Evolutionary conservation across 2,329 filamentous ascomycete genomes (phyloP).

Genomic region (Colletotrichum spinosum): DNA sequence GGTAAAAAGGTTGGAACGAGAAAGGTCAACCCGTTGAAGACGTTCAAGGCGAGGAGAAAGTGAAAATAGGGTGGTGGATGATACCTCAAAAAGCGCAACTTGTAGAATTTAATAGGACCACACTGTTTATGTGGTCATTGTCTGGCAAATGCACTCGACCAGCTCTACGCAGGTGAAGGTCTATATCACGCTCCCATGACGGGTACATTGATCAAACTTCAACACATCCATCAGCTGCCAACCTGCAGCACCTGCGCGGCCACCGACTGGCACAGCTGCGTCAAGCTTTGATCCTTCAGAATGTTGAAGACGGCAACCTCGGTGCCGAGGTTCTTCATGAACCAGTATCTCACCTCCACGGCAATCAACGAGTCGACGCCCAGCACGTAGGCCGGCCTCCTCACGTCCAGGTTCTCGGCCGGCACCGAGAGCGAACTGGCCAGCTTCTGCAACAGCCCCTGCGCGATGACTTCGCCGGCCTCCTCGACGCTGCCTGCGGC

Average conservation of each 20-base stretch:
- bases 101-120: slow-evolving; percentile 21
- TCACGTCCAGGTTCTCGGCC: slow-evolving; percentile 13
- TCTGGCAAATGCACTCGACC: too few species aligned
- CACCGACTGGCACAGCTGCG: slow-evolving; percentile 3
- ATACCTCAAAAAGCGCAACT: background rate
- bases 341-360: slow-evolving; percentile 22
- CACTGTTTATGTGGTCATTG: background rate
- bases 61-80: slow-evolving; percentile 39
- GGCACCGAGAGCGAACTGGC: slow-evolving; percentile 7
- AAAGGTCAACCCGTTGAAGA: slow-evolving; percentile 88
- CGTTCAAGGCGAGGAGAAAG: slow-evolving; percentile 77
- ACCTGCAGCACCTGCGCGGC: slow-evolving; percentile 1
- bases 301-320: slow-evolving; percentile 13
- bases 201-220: too few species aligned
- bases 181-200: too few species aligned
- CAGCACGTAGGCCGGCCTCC: slow-evolving; percentile 20
- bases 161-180: background rate
- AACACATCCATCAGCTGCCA: background rate
- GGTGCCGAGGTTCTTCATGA: slow-evolving; percentile 9
- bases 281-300: slow-evolving; percentile 17
- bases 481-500: background rate
- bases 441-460: slow-evolving; percentile 20
- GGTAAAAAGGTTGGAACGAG: slow-evolving; percentile 65
- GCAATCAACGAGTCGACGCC: slow-evolving; percentile 23
- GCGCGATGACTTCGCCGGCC: slow-evolving; percentile 6